These are phyloP conservation scores for Cladosporium sphaerospermum DNA, from an alignment of 2,329 filamentous ascomycete species.

Conservation along the genomic window DNA sequence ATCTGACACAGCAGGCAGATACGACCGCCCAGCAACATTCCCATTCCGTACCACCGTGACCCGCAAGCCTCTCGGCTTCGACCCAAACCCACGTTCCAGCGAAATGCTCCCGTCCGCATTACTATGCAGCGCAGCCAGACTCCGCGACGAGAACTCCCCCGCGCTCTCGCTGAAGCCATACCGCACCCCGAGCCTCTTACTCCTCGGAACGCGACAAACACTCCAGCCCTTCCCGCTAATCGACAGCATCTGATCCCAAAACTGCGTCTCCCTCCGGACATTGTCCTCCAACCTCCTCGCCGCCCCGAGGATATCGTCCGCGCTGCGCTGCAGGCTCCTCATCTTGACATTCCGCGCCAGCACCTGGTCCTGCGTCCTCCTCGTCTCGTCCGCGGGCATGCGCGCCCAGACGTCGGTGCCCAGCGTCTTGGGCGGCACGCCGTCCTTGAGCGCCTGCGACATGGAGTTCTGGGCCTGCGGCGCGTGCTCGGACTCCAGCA, in stretches of 20 bases:
- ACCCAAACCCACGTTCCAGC: constrained; percentile 60
- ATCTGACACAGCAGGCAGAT: constrained; percentile 25
- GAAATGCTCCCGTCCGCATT: constrained; percentile 67
- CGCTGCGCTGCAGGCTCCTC: constrained; percentile 67
- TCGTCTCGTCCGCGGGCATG: constrained; percentile 51
- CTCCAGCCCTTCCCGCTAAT: constrained; percentile 84
- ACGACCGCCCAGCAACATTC: constrained; percentile 52
- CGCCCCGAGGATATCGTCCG: constrained; percentile 66
- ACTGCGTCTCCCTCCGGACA: constrained; percentile 71
- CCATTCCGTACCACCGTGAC: constrained; percentile 59
- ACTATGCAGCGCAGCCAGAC: constrained; percentile 73
- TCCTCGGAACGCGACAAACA: constrained; percentile 68
- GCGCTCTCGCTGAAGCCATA: constrained; percentile 79
- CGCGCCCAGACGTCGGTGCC: constrained; percentile 57
- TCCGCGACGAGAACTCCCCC: constrained; percentile 57
- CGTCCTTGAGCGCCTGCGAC: constrained; percentile 62
- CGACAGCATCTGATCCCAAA: constrained; percentile 80
- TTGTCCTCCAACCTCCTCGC: constrained; percentile 68
- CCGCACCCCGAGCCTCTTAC: constrained; percentile 69
- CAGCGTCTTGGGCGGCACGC: constrained; percentile 68
- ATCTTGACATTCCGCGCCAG: constrained; percentile 67
- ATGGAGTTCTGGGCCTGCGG: constrained; percentile 62
- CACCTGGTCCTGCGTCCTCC: constrained; percentile 32
- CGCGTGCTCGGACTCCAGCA: constrained; percentile 66
- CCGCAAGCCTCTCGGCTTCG: constrained; percentile 55